These are phyloP conservation scores for Graphium sp. DNA, from an alignment of 2,329 filamentous ascomycete species.

Conservation along the genomic window DNA sequence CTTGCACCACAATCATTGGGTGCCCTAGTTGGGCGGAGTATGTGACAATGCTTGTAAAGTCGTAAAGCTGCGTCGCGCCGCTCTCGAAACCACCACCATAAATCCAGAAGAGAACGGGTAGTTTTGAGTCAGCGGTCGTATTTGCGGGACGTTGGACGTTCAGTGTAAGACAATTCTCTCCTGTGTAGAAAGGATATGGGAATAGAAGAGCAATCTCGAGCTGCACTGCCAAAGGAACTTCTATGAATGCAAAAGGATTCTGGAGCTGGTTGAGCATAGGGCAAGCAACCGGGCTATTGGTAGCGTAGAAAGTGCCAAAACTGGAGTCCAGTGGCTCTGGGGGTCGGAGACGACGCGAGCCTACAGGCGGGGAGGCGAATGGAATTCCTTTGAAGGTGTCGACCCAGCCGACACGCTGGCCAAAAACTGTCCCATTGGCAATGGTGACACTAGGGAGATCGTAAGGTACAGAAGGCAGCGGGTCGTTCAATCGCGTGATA, in stretches of 20 bases:
- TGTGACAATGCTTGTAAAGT: slow-evolving; percentile 16
- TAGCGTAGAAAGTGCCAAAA: slow-evolving; percentile 35
- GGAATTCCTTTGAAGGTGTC: slow-evolving; percentile 48
- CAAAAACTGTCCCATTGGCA: slow-evolving; percentile 8
- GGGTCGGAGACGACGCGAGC: slow-evolving; percentile 37
- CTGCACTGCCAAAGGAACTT: too few relatives aligned
- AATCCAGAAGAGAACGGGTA: slow-evolving; percentile 8
- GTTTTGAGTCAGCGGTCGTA: slow-evolving; percentile 15
- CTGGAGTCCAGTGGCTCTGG: slow-evolving; percentile 31
- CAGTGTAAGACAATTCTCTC: slow-evolving; percentile 34
- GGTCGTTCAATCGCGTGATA: too few relatives aligned
- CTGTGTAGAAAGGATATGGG: slow-evolving; percentile 19
- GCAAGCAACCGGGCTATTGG: slow-evolving; percentile 29
- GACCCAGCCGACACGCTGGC: slow-evolving; percentile 14
- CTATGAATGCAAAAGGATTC: slow-evolving; percentile 13
- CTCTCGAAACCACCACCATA: slow-evolving; percentile 9
- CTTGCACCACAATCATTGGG: slow-evolving; percentile 43
- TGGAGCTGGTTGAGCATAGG: slow-evolving; percentile 34
- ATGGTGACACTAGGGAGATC: too few relatives aligned
- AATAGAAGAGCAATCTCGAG: slow-evolving; percentile 19
- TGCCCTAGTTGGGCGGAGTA: slow-evolving; percentile 24
- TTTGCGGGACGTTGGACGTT: slow-evolving; percentile 28
- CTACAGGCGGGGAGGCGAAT: slow-evolving; percentile 43
- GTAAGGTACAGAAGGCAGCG: too few relatives aligned
- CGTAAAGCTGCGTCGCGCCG: slow-evolving; percentile 17